A percentile compares a stretch with the other conserved stretches of the same genome.
Conservation (phyloP, 2,329 filamentous ascomycete genomes). For the Phaeosphaeriaceae sp. region DNA sequence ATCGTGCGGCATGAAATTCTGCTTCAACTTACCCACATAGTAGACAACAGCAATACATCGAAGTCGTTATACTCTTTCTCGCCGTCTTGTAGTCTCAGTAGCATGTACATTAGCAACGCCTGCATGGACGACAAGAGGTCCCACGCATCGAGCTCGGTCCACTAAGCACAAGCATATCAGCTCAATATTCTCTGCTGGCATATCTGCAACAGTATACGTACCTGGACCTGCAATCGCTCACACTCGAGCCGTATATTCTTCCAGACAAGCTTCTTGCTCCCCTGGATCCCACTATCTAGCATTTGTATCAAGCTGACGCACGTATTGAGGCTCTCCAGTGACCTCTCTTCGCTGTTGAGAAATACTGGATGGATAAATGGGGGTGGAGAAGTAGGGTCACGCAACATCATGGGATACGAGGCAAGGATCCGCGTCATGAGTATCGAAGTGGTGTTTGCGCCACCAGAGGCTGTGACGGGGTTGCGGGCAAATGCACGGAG, state of each 20-base stretch:
- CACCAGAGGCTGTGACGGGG: slow-evolving; percentile 19
- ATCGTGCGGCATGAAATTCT: background rate
- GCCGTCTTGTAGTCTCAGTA: slow-evolving; percentile 54
- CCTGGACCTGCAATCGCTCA: slow-evolving; percentile 47
- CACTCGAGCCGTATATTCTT: slow-evolving; percentile 54
- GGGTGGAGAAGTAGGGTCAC: slow-evolving; percentile 41
- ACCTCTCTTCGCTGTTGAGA: slow-evolving; percentile 30
- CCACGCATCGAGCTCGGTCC: slow-evolving; percentile 44
- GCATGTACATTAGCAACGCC: slow-evolving; percentile 54
- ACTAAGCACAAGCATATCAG: slow-evolving; percentile 22
- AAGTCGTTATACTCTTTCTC: slow-evolving; percentile 54
- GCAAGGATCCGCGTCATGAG: slow-evolving; percentile 52
- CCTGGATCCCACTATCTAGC: slow-evolving; percentile 41
- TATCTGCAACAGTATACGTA: no score
- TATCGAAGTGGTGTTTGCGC: slow-evolving; percentile 43
- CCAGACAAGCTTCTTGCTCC: slow-evolving; percentile 54
- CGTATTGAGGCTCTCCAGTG: slow-evolving; percentile 50
- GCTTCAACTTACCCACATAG: slow-evolving; percentile 42
- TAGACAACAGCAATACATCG: slow-evolving; percentile 47
- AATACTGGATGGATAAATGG: slow-evolving; percentile 52
- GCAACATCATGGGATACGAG: slow-evolving; percentile 53
- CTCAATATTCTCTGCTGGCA: background rate
- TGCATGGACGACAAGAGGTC: slow-evolving; percentile 53
- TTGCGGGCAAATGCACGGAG: slow-evolving; percentile 37
- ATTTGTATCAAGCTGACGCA: slow-evolving; percentile 54